Evolutionary conservation across 176 grass and related monocot species (phyloP).

Genomic region (Phyllostachys edulis): DNA sequence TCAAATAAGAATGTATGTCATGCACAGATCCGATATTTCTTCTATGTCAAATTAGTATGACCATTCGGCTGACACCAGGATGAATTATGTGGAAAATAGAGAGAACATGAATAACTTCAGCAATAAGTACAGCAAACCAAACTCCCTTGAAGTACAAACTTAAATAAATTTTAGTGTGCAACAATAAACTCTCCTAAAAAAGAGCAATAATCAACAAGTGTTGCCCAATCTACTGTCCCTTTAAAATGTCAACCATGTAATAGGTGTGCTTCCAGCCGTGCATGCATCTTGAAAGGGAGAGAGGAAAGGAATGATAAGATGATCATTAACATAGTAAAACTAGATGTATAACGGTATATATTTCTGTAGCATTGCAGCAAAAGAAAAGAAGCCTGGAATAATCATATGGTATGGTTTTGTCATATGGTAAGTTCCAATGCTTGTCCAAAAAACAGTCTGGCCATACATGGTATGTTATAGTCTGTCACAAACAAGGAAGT

Average conservation of each 20-base stretch:
- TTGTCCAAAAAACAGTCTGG: not conserved
- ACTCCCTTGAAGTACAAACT: not conserved
- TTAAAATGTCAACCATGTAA: not conserved
- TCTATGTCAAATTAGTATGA: slow-evolving; percentile 12
- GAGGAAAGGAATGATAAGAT: not conserved
- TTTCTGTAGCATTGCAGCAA: not conserved
- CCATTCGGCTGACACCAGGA: not conserved
- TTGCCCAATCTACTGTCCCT: not conserved
- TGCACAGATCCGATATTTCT: not conserved
- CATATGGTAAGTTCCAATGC: not conserved
- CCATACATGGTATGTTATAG: not conserved
- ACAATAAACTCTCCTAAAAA: not conserved
- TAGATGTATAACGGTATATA: not conserved
- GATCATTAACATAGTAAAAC: not conserved
- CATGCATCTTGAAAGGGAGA: not conserved
- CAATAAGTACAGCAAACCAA: not conserved
- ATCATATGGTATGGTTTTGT: not conserved
- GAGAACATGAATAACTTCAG: not conserved
- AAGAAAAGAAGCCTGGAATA: not conserved
- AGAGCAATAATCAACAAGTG: not conserved
- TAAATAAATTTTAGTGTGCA: not conserved
- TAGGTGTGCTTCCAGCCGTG: not conserved
- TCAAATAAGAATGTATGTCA: not conserved
- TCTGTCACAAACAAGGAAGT: not conserved
- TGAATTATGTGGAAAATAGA: not conserved